phyloP scores from a whole-genome alignment of 805 yeast genomes.

The Metschnikowia santaceciliae region DNA sequence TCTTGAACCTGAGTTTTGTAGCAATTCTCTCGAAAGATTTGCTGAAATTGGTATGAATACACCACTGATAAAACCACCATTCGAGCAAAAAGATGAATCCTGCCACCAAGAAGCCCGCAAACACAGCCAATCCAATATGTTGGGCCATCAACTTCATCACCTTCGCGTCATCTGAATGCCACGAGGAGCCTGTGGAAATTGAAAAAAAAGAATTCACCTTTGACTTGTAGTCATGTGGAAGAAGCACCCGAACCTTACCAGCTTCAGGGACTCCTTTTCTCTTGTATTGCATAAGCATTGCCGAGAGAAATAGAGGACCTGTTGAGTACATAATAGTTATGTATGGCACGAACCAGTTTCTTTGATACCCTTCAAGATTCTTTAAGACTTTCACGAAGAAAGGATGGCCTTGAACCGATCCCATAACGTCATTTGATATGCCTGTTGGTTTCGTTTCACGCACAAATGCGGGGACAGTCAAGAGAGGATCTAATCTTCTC shows the following conservation, averaged over 20 bases:
- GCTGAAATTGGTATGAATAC: constrained; percentile 27
- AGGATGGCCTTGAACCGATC: constrained; percentile 81
- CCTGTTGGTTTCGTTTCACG: constrained; percentile 89
- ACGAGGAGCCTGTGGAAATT: constrained; percentile 79
- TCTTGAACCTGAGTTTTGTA: constrained; percentile 14
- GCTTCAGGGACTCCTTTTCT: constrained; percentile 71
- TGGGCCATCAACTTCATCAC: constrained; percentile 68
- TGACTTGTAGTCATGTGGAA: constrained; percentile 69
- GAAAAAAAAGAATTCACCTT: constrained; percentile 62
- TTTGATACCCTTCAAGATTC: constrained; percentile 53
- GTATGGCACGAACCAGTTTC: constrained; percentile 81
- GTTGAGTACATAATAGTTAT: constrained; percentile 90
- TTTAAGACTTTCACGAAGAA: constrained; percentile 71
- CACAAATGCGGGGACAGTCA: constrained; percentile 80
- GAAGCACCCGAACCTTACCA: constrained; percentile 62
- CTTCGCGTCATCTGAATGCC: constrained; percentile 89
- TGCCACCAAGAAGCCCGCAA: constrained; percentile 65
- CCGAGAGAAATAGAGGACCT: constrained; percentile 84
- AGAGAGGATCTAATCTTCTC: constrained; percentile 71
- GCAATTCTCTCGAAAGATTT: constrained; percentile 17
- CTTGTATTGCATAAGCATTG: constrained; percentile 83
- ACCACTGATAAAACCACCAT: constrained; percentile 37
- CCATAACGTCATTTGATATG: constrained; percentile 90
- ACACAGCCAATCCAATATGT: constrained; percentile 69
- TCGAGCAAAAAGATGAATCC: constrained; percentile 33